Evolutionary conservation across 768 basidiomycete genomes (phyloP), one percentile per base, ranked within the genome.

Genomic region (Termitomyces eurrhizus): DNA sequence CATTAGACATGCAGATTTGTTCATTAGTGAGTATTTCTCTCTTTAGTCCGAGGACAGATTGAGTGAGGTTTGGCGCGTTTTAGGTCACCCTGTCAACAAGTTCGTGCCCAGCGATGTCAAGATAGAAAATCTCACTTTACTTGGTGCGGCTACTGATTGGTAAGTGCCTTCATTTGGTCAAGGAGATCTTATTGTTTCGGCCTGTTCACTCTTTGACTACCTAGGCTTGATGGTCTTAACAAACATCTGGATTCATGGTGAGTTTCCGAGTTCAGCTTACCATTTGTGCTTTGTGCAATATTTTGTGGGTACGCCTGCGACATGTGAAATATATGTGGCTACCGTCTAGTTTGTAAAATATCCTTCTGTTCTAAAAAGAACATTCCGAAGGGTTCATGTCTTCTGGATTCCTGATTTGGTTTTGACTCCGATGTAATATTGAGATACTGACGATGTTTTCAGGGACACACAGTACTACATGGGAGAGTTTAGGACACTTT

Each of bases 91-190:
- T 18, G 93, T 98, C 67, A 90, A 83, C 79, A 93, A 92, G 73
- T 98, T 98, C 67, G 93, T 97, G 12, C 95, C 95, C 3, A 85
- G 84, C 64, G 88, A 89, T 67, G 93, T 96, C 5, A 88, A 88
- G 13, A 75, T 77, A 12, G 80, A 87, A 70, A 92, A 85, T 65
- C 74, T 93, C 53, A 75, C 85, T 41, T 80, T 93, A 36, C 78
- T 93, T 56, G 90, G 90, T 69, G 92, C 92, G 67, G 88, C 92
- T 29, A 93, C 92, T 49, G 92, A 93, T 72, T 92, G 89, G 90
- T 90, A 62, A 63, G 86, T 73, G 7, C 13, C 33, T 39, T 42
- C 32, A 24, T 48, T 12, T 57, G 18, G 60, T 55, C 0, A 7
- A 44, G 59, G 51, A 21, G 18, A 12, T 26, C 35, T 39, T 7